Evolutionary conservation across 768 basidiomycete species (phyloP).

Genomic region (Terana coerulea): DNA sequence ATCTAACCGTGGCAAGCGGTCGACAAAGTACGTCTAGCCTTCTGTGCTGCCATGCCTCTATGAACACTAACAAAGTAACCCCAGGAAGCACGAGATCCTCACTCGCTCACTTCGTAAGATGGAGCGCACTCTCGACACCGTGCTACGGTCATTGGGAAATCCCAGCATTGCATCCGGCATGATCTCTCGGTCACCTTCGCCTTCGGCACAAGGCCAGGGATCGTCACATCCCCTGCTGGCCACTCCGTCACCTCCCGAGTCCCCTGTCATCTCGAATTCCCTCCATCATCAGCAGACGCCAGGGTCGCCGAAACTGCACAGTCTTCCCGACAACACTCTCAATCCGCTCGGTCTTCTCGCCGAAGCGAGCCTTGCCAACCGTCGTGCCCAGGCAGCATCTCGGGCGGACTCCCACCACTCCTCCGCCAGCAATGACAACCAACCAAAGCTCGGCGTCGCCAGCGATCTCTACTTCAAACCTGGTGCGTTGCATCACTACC

Average conservation of each 20-base stretch:
- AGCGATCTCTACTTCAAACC: slow-evolving; percentile 91
- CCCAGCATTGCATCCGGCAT: slow-evolving; percentile 75
- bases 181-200: slow-evolving; percentile 80
- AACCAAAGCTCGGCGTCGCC: slow-evolving; percentile 66
- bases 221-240: slow-evolving; percentile 57
- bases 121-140: slow-evolving; percentile 91
- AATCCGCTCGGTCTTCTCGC: slow-evolving; percentile 93
- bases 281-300: slow-evolving; percentile 22
- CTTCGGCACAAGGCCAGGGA: slow-evolving; percentile 44
- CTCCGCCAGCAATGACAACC: slow-evolving; percentile 5
- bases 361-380: slow-evolving; percentile 80
- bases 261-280: slow-evolving; percentile 38
- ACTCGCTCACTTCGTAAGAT: slow-evolving; percentile 83
- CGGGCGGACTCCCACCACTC: slow-evolving; percentile 10
- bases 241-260: slow-evolving; percentile 25
- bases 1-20: slow-evolving; percentile 89
- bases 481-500: slow-evolving; percentile 39
- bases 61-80: slow-evolving; percentile 28
- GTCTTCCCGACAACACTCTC: slow-evolving; percentile 85
- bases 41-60: slow-evolving; percentile 13
- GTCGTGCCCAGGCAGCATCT: slow-evolving; percentile 48
- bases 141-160: slow-evolving; percentile 84
- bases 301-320: slow-evolving; percentile 83
- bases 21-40: slow-evolving; percentile 58
- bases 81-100: slow-evolving; percentile 80